Evolutionary conservation across 352 stramenopile species (phyloP), one percentile per base, ranked within the genome.

Genomic region (Pythium phragmitis): DNA sequence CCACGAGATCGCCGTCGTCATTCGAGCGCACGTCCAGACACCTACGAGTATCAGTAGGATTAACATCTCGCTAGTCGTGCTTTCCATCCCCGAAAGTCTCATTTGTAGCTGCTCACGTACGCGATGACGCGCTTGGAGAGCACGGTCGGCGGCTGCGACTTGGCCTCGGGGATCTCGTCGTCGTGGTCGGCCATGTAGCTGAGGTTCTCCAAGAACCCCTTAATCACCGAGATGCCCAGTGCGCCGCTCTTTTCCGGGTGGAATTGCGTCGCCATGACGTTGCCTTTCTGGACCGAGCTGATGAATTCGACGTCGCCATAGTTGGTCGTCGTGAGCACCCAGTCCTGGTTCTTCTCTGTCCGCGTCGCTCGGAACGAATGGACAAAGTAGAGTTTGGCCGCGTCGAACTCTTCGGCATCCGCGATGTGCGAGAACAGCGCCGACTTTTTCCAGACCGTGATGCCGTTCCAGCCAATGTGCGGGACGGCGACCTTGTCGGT

Each of bases 391-490:
- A 97, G 82, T 45, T 88, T 88, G 19, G 75, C 71, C 30, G 68
- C 63, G 45, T 74, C 63, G 48, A 71, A 61, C 8, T 73, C 59
- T 6, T 77, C 73, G n/a, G 65, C 65, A 2, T 61, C 16, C 2
- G 83, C 64, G 34, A 89, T 41, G 6, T 79, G 52, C 43, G 76
- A 68, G 23, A 94, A 90, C 17, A 96, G 70, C 28, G 74, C 68
- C 62, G 86, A 95, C 34, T 88, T 67, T 71, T 98, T 97, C 71
- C 92, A 93, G 28, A 85, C 68, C 34, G 83, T 93, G n/a, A 98
- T 59, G 26, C 92, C 96, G 79, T 99, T 99, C 97, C 97, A 99
- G 63, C 97, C 97, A 73, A 99, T 99, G 73, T 99, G 96, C 19
- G 97, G 97, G 34, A 99, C 96, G 9, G 80, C 73, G 52, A 93